phyloP scores from a whole-genome alignment of 345 rosid species.

The Barbarea vulgaris region DNA sequence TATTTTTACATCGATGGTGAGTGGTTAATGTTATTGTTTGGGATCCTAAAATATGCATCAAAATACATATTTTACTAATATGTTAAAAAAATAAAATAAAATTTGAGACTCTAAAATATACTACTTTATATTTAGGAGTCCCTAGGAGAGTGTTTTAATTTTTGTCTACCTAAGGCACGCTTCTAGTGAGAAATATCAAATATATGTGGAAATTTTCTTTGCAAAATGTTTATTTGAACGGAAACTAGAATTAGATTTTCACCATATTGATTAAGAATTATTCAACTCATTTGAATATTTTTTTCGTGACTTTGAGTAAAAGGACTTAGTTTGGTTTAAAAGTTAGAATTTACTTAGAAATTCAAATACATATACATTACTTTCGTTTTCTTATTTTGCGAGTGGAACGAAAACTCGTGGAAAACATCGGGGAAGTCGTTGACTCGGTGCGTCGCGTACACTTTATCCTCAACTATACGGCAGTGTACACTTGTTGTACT shows the following conservation, averaged over 20 bases:
- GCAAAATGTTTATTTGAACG: conserved; percentile 5
- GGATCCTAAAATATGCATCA: no score
- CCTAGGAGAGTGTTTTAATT: no score
- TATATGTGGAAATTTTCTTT: not conserved
- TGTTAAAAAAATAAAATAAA: no score
- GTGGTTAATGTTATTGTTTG: not conserved
- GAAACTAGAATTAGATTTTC: not conserved
- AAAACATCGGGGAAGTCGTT: not conserved
- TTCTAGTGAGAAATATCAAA: not conserved
- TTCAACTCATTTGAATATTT: conserved; percentile 23
- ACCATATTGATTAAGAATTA: conserved; percentile 14
- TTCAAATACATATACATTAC: not conserved
- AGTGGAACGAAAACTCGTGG: conserved; percentile 14
- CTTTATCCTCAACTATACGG: not conserved
- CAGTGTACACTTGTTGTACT: not conserved
- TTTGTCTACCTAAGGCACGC: no score
- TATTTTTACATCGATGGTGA: not conserved
- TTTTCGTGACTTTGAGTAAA: conserved; percentile 11
- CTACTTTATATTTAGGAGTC: no score
- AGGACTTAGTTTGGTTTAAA: not conserved
- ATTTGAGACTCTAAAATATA: no score
- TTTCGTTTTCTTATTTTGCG: not conserved
- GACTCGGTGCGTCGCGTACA: not conserved
- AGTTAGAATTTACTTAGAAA: not conserved
- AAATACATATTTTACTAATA: no score